A percentile compares a stretch with the other conserved stretches of the same genome.
Evolutionary conservation across 352 stramenopile species (phyloP).

Genomic region (Globisporangium viniferum): DNA sequence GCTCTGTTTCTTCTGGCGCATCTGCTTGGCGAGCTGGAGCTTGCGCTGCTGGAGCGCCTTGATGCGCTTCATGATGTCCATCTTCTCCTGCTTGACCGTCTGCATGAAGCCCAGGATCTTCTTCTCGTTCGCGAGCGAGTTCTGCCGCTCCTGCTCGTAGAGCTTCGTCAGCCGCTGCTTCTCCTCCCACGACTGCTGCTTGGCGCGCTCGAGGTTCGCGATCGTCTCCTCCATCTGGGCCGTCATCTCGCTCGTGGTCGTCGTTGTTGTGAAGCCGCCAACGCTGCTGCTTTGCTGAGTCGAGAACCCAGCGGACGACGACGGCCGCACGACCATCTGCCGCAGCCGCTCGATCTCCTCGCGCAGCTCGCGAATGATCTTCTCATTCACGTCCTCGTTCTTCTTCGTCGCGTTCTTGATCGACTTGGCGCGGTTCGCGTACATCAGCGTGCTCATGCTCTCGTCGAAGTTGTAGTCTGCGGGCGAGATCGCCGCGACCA

Average conservation of each 20-base stretch:
- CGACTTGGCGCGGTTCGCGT: conserved; percentile 90
- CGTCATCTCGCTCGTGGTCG: conserved; percentile 47
- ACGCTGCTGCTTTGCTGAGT: not conserved
- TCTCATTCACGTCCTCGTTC: conserved; percentile 92
- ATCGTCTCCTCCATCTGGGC: conserved; percentile 86
- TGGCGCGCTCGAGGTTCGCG: conserved; percentile 79
- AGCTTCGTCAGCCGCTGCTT: conserved; percentile 79
- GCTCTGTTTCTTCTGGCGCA: conserved; percentile 71
- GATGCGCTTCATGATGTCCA: conserved; percentile 88
- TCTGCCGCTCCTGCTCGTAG: conserved; percentile 86
- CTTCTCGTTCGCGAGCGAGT: conserved; percentile 78
- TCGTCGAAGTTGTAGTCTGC: conserved; percentile 93
- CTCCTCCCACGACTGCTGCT: conserved; percentile 90
- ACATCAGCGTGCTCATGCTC: conserved; percentile 91
- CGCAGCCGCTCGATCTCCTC: conserved; percentile 91
- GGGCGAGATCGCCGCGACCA: conserved; percentile 92
- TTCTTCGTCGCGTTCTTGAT: conserved; percentile 88
- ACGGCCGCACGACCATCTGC: conserved; percentile 71
- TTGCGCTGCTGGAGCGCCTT: conserved; percentile 84
- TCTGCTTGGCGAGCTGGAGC: conserved; percentile 62
- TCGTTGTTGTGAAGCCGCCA: not conserved
- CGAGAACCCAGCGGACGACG: conserved; percentile 21
- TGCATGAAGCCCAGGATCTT: conserved; percentile 88
- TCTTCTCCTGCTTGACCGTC: conserved; percentile 89
- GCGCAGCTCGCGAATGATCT: conserved; percentile 88